A percentile compares a stretch with the other conserved stretches of the same genome.
These are phyloP conservation scores for Ophiostoma populinum DNA, from an alignment of 2,329 filamentous ascomycete species.

Conservation along the genomic window DNA sequence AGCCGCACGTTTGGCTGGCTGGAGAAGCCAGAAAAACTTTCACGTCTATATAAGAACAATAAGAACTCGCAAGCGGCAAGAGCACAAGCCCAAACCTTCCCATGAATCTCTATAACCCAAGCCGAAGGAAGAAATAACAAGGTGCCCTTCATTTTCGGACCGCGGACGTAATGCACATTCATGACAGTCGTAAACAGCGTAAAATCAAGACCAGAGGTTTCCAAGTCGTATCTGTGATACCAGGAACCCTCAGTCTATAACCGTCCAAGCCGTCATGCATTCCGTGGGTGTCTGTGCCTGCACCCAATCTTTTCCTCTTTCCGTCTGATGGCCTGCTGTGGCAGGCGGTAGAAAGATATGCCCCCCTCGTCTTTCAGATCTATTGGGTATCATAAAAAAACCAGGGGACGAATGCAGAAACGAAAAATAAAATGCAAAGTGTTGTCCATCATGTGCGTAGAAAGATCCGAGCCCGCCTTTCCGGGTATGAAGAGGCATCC, in stretches of 20 bases:
- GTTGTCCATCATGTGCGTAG: slow-evolving; percentile 17
- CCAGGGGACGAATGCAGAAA: slow-evolving; percentile 18
- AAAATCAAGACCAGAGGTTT: slow-evolving; percentile 16
- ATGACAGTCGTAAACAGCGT: slow-evolving; percentile 22
- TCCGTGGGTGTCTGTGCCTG: slow-evolving; percentile 13
- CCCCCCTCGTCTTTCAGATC: slow-evolving; percentile 17
- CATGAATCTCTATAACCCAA: slow-evolving; percentile 14
- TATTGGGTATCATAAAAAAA: slow-evolving; percentile 24
- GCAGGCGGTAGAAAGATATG: slow-evolving; percentile 10
- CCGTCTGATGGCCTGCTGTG: slow-evolving; percentile 5
- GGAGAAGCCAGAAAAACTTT: slow-evolving; percentile 48
- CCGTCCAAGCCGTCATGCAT: slow-evolving; percentile 14
- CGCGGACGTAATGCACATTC: slow-evolving; percentile 19
- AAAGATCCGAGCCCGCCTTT: slow-evolving; percentile 18
- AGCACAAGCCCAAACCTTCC: slow-evolving; percentile 16
- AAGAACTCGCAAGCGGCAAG: slow-evolving; percentile 18
- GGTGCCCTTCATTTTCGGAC: slow-evolving; percentile 18
- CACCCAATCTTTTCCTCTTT: slow-evolving; percentile 8
- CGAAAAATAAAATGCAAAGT: slow-evolving; percentile 17
- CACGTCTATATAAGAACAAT: slow-evolving; percentile 39
- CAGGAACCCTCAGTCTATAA: slow-evolving; percentile 16
- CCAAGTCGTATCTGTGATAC: slow-evolving; percentile 9
- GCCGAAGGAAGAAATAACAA: slow-evolving; percentile 16
- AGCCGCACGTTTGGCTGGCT: too few species aligned
- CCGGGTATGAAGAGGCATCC: slow-evolving; percentile 14